Evolutionary conservation across 2,329 filamentous ascomycete genomes (phyloP).

Genomic region (Colletotrichum spaethianum): DNA sequence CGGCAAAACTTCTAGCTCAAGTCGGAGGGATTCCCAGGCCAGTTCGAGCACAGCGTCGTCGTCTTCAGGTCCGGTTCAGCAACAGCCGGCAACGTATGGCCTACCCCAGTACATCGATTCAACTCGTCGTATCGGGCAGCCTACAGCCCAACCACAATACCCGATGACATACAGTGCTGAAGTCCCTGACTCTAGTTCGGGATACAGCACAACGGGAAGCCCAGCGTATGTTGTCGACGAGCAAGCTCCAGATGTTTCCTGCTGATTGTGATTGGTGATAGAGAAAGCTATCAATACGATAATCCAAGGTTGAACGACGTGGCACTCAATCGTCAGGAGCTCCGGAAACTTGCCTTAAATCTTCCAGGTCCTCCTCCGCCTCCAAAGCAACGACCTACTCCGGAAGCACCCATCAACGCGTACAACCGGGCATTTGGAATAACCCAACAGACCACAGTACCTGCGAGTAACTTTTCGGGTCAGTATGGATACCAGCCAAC

Average conservation of each 20-base stretch:
- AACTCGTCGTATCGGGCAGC: background rate
- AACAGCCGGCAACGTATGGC: too few relatives aligned
- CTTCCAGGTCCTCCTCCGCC: background rate
- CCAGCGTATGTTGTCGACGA: background rate
- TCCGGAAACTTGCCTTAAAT: background rate
- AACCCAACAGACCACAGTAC: too few relatives aligned
- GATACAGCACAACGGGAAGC: background rate
- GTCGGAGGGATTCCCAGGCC: too few relatives aligned
- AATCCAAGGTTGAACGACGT: background rate
- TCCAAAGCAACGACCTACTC: background rate
- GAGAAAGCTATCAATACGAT: background rate
- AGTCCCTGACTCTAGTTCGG: background rate
- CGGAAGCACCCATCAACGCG: accelerated
- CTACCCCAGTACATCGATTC: background rate
- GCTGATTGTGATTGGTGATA: background rate
- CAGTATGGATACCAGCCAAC: background rate
- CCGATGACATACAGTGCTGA: background rate
- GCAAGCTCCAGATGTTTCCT: background rate
- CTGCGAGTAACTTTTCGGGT: background rate
- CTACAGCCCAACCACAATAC: too few relatives aligned
- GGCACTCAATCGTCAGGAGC: background rate
- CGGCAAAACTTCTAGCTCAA: too few relatives aligned
- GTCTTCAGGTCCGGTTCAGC: background rate
- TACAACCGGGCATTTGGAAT: background rate
- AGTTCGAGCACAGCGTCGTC: background rate